Percentiles rank a stretch among this genome's conserved stretches.
Conservation (phyloP, 805 yeast species). For the Metschnikowia proteae region DNA sequence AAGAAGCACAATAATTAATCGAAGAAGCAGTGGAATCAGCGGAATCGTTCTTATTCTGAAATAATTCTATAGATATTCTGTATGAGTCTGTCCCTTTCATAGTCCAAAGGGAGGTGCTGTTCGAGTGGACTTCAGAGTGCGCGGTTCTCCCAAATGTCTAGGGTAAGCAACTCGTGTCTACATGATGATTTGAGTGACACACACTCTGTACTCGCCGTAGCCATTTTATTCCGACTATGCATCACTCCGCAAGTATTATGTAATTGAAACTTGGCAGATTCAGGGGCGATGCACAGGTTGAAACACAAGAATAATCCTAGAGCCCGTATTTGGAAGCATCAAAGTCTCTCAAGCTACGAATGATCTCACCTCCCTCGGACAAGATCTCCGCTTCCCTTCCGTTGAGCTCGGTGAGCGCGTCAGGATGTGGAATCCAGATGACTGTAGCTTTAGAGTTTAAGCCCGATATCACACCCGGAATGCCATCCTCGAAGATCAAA, state of each 20-base stretch:
- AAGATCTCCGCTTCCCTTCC: slow-evolving; percentile 50
- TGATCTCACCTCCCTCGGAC: slow-evolving; percentile 50
- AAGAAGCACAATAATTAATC: slow-evolving; percentile 33
- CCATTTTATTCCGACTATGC: no score
- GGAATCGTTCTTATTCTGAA: not conserved
- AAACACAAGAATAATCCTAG: not conserved
- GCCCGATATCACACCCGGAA: slow-evolving; percentile 87
- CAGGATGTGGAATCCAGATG: slow-evolving; percentile 90
- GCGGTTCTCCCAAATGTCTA: not conserved
- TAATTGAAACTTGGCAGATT: no score
- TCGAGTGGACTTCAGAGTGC: not conserved
- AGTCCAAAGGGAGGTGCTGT: not conserved
- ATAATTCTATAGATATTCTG: slow-evolving; percentile 31
- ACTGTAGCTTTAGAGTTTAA: slow-evolving; percentile 78
- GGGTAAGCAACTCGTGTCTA: no score
- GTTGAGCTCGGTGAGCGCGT: slow-evolving; percentile 55
- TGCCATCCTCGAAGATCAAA: slow-evolving; percentile 90
- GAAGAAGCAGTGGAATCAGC: not conserved
- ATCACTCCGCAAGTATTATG: no score
- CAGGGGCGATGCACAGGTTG: no score
- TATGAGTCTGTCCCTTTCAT: slow-evolving; percentile 44
- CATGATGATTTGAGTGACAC: no score
- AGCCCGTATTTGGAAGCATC: slow-evolving; percentile 18
- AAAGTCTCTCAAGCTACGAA: slow-evolving; percentile 12
- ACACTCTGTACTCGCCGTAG: no score